Conservation (phyloP, 2,329 filamentous ascomycete genomes). For the Claviceps sp. region DNA sequence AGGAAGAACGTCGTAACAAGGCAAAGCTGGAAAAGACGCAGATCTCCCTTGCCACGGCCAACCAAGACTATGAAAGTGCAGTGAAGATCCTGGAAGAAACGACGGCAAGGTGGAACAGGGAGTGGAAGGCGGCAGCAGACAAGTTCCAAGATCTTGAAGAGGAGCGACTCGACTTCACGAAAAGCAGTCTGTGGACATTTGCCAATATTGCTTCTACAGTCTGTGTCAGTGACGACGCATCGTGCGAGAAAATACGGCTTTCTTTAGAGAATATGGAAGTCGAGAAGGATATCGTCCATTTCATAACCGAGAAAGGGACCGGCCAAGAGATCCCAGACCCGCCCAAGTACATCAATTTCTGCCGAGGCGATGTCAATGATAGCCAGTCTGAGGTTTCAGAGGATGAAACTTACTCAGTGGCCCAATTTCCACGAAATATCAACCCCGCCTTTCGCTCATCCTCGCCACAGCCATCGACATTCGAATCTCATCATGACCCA, state of each 20-base stretch:
- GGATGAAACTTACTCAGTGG: constrained; percentile 83
- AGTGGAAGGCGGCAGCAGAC: constrained; percentile 96
- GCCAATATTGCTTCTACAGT: constrained; percentile 95
- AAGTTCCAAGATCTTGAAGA: constrained; percentile 99
- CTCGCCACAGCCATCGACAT: constrained; percentile 86
- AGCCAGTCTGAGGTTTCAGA: constrained; percentile 71
- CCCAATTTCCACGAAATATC: constrained; percentile 88
- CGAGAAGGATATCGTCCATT: constrained; percentile 79
- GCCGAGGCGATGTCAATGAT: constrained; percentile 73
- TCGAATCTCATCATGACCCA: constrained; percentile 83
- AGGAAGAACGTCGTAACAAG: constrained; percentile 97
- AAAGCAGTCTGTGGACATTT: constrained; percentile 95
- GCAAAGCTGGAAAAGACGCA: constrained; percentile 98
- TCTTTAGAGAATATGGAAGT: constrained; percentile 94
- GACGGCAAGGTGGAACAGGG: constrained; percentile 88
- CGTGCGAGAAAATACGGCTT: constrained; percentile 89
- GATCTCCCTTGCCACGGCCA: constrained; percentile 81
- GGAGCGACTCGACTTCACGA: constrained; percentile 90
- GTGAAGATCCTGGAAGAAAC: constrained; percentile 93
- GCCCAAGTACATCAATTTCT: constrained; percentile 98
- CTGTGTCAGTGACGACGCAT: constrained; percentile 91
- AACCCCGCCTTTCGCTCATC: constrained; percentile 94
- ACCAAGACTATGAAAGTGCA: constrained; percentile 83
- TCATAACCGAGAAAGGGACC: constrained; percentile 81
- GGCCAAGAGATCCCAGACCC: constrained; percentile 96